Evolutionary conservation across 345 rosid species (phyloP).

Genomic region (Diplotaxis tenuifolia): DNA sequence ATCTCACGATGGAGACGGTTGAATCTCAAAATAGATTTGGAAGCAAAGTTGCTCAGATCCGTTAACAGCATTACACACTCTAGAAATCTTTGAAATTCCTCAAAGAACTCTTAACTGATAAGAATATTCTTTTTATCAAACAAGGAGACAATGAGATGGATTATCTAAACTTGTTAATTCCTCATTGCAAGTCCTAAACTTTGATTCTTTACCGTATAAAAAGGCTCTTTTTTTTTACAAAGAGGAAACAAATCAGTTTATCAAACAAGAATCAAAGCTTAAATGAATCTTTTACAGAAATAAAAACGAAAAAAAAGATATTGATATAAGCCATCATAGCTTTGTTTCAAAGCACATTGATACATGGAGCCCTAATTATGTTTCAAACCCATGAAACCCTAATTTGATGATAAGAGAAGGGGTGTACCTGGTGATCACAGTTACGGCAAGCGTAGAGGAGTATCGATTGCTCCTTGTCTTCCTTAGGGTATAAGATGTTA

Average conservation of each 20-base stretch:
- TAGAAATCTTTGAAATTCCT: neutral
- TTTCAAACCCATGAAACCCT: constrained; percentile 23
- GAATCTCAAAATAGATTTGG: no score
- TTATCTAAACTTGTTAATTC: neutral
- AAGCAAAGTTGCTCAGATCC: neutral
- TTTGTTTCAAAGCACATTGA: neutral
- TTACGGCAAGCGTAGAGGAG: constrained; percentile 82
- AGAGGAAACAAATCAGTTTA: no score
- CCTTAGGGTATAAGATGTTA: constrained; percentile 74
- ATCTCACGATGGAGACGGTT: neutral
- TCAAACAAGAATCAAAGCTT: no score
- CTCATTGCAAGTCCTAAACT: neutral
- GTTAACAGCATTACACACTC: neutral
- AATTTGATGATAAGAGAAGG: neutral
- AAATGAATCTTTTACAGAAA: no score
- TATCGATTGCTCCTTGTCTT: constrained; percentile 57
- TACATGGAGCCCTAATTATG: no score
- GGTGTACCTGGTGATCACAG: constrained; percentile 74
- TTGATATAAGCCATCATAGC: no score
- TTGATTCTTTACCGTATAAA: neutral
- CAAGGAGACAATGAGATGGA: neutral
- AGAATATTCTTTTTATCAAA: no score
- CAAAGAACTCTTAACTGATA: neutral
- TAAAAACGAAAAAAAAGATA: no score
- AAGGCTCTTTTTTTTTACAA: no score